Percentiles rank a stretch among this genome's conserved stretches.
Evolutionary conservation across 83 land plant species (phyloP).

Genomic region (Picea abies): DNA sequence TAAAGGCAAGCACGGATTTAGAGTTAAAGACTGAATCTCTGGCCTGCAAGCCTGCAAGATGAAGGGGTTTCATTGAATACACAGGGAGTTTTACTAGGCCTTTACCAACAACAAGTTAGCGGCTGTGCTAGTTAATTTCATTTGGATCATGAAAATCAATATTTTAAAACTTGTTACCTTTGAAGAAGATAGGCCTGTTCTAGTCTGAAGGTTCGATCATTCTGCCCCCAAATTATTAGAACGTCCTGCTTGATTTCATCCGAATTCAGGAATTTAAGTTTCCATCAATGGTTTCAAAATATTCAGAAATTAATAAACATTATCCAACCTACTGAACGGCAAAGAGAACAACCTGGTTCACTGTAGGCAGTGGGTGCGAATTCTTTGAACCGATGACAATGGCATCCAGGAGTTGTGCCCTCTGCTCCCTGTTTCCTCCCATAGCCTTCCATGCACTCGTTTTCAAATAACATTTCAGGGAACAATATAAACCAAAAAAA

Average conservation of each 20-base stretch:
- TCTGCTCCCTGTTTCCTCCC: background rate
- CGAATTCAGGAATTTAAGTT: too few species aligned
- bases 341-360: background rate
- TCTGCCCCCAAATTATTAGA: background rate
- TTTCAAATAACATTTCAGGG: background rate
- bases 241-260: background rate
- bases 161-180: background rate
- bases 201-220: background rate
- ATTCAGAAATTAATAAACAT: too few species aligned
- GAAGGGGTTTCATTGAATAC: too few species aligned
- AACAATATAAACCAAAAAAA: background rate
- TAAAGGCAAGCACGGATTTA: too few species aligned
- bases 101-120: too few species aligned
- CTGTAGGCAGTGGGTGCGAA: background rate
- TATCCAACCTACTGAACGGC: too few species aligned
- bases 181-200: conserved; percentile 10
- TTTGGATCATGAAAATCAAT: too few species aligned
- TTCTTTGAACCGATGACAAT: conserved; percentile 8
- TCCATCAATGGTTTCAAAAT: too few species aligned
- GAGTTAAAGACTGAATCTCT: too few species aligned
- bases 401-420: background rate
- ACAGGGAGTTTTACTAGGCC: too few species aligned
- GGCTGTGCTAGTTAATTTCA: too few species aligned
- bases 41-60: too few species aligned
- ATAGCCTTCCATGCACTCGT: background rate